Evolutionary conservation across 2,329 filamentous ascomycete species (phyloP), one percentile per base, ranked within the genome.

Genomic region (Arthrobotrys megalospora): DNA sequence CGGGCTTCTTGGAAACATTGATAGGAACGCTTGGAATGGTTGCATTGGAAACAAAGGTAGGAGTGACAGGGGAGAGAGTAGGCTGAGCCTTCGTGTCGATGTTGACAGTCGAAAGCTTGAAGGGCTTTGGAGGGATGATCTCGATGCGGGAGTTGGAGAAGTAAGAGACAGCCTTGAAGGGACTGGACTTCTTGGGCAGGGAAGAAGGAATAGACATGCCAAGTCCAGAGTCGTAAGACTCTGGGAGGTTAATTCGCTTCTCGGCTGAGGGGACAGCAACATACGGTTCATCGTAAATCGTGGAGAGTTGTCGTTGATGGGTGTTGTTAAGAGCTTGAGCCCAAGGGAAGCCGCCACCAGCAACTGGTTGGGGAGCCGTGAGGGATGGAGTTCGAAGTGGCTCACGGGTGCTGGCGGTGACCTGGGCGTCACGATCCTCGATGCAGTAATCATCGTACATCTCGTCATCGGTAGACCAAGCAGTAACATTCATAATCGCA

Each of bases 321-420:
- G 88, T 93, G 80, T 90, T 90, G 80, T 96, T 93, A 69, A 98
- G 86, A 80, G 93, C 94, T 86, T 96, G 95, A 82, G 93, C 91
- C 96, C 96, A 99, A 0, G 95, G 94, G 88, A 98, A 98, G 4
- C 93, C 91, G 73, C 93, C 93, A 76, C 86, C 86, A 76, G 88
- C 88, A 82, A 94, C 92, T 81, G 96, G 85, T 81, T 91, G 90
- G 21, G 96, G 93, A 82, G 91, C 97, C 85, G 95, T 93, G 83
- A 99, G 91, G 3, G 96, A 98, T 14, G 96, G 96, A 2, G 96
- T 99, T 77, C 96, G 93, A 41, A 99, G 90, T 70, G 96, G 96
- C 86, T 98, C 94, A 79, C 96, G 93, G 86, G 97, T 95, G 85
- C 93, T 93, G 81, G 87, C 90, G 76, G 93, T 93, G 73, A 93